Evolutionary conservation across 768 basidiomycete species (phyloP).

Genomic region (Boletellus sp.): DNA sequence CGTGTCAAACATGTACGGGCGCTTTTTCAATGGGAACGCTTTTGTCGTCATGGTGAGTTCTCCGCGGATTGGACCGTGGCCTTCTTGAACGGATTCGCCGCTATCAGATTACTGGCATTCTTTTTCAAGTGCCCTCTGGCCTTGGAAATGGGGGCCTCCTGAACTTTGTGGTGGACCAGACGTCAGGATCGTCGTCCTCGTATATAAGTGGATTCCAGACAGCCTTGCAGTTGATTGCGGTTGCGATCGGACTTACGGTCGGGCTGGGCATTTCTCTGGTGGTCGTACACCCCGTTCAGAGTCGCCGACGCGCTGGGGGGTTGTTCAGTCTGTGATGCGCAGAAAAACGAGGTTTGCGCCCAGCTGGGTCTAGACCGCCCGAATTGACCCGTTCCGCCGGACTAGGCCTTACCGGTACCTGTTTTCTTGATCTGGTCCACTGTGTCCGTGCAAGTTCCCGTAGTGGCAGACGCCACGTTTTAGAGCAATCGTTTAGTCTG

Average conservation of each 20-base stretch:
- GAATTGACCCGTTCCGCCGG: background rate
- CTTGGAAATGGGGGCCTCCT: slow-evolving; percentile 78
- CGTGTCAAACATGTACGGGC: slow-evolving; percentile 72
- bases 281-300: slow-evolving; percentile 61
- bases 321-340: slow-evolving; percentile 53
- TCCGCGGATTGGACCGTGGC: background rate
- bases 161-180: slow-evolving; percentile 57
- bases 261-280: slow-evolving; percentile 71
- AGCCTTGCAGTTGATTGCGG: slow-evolving; percentile 71
- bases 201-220: slow-evolving; percentile 73
- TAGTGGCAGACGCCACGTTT: background rate
- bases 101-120: slow-evolving; percentile 63
- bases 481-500: slow-evolving; percentile 7
- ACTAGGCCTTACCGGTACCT: background rate
- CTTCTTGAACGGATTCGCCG: background rate
- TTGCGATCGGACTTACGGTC: slow-evolving; percentile 76
- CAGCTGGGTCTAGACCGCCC: background rate
- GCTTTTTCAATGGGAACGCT: slow-evolving; percentile 67
- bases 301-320: slow-evolving; percentile 52
- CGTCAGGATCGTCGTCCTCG: slow-evolving; percentile 47
- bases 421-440: background rate
- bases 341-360: background rate
- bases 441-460: too few species aligned
- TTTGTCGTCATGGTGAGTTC: slow-evolving; percentile 75
- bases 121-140: slow-evolving; percentile 84